Evolutionary conservation across 345 rosid genomes (phyloP).

Genomic region (Rhodamnia argentea): DNA sequence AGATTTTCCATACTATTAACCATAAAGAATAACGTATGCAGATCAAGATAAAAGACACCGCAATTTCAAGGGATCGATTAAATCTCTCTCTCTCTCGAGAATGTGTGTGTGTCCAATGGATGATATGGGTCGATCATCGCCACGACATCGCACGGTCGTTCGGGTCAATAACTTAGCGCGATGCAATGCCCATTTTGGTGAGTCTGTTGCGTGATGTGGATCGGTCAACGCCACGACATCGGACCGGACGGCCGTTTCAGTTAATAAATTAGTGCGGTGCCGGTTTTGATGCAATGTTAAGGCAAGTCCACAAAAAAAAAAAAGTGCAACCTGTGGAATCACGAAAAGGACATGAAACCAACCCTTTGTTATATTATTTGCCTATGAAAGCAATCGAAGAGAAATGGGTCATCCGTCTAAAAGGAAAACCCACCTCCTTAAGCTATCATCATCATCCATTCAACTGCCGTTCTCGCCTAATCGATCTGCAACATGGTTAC

Average conservation of each 20-base stretch:
- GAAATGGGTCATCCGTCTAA: neutral
- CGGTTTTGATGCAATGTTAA: neutral
- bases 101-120: fast-evolving
- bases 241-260: neutral
- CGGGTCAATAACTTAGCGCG: neutral
- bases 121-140: neutral
- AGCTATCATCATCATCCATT: neutral
- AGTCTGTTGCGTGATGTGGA: neutral
- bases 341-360: neutral
- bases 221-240: neutral
- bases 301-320: neutral
- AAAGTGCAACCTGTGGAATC: neutral
- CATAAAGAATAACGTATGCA: neutral
- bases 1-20: too few species aligned
- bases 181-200: fast-evolving
- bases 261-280: neutral
- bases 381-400: neutral
- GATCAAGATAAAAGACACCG: fast-evolving
- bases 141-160: fast-evolving
- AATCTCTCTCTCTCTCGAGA: neutral
- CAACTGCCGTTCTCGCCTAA: neutral
- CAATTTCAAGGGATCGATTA: neutral
- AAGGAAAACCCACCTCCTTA: neutral
- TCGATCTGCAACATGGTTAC: neutral
- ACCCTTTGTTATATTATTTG: neutral